phyloP scores from a whole-genome alignment of 163 green algal species.

The Smithsoniella earleae region DNA sequence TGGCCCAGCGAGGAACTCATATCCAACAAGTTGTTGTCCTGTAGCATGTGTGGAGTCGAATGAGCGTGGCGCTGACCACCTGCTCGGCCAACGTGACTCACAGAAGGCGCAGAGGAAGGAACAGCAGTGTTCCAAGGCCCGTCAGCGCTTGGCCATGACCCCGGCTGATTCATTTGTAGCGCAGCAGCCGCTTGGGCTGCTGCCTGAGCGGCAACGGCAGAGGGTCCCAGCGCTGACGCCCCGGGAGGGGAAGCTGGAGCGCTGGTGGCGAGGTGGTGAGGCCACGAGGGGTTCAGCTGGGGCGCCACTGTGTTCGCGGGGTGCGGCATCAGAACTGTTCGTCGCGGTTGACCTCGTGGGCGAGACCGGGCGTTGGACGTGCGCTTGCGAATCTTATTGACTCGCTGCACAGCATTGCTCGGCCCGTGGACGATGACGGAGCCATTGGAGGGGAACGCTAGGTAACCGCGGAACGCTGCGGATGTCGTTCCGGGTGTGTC shows the following conservation, averaged over 20 bases:
- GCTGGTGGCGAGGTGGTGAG: not conserved
- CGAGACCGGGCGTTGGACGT: not conserved
- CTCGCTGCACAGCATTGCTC: not conserved
- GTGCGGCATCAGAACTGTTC: not conserved
- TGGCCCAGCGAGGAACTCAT: not conserved
- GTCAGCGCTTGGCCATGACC: not conserved
- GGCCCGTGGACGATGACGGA: slow-evolving; percentile 21
- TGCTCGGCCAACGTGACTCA: not conserved
- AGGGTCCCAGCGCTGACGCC: not conserved
- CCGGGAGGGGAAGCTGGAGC: not conserved
- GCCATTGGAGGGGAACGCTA: slow-evolving; percentile 8
- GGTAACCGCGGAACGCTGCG: slow-evolving; percentile 6
- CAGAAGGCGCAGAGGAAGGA: too few relatives aligned
- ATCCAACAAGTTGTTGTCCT: not conserved
- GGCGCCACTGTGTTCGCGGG: slow-evolving; percentile 1
- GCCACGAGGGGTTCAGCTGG: not conserved
- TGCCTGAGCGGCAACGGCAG: not conserved
- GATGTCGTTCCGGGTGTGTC: not conserved
- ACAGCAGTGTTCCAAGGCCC: not conserved
- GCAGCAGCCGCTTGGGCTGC: not conserved
- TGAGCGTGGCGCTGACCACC: not conserved
- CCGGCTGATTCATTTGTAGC: not conserved
- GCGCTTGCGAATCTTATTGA: not conserved
- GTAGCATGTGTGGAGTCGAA: not conserved
- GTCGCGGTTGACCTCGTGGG: not conserved